Conservation (phyloP, 495 filamentous ascomycete species). For the Aspergillus bertholletiae region DNA sequence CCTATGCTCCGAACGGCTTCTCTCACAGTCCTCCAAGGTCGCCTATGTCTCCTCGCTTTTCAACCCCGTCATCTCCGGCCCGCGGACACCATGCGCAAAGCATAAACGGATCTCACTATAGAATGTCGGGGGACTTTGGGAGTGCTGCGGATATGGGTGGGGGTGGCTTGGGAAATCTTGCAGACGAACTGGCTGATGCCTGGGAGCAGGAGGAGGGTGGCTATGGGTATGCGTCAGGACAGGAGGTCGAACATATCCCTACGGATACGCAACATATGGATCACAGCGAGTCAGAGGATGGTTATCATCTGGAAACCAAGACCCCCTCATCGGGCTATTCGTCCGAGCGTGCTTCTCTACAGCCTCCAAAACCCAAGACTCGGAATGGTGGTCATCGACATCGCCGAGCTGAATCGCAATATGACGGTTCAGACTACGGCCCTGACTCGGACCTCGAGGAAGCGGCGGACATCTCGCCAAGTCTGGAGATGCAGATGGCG, state of each 20-base stretch:
- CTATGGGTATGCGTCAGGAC: conserved; percentile 39
- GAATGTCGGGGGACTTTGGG: conserved; percentile 41
- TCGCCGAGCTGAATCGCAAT: conserved; percentile 46
- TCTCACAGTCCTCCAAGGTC: conserved; percentile 37
- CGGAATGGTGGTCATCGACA: conserved; percentile 32
- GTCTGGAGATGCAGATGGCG: conserved; percentile 70
- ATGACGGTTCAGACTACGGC: conserved; percentile 58
- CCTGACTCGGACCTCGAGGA: conserved; percentile 71
- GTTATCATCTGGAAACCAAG: conserved; percentile 19
- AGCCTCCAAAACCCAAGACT: conserved; percentile 23
- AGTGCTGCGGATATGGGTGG: conserved; percentile 41
- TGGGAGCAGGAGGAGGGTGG: conserved; percentile 60
- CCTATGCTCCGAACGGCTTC: conserved; percentile 32
- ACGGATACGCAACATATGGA: conserved; percentile 31
- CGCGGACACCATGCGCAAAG: conserved; percentile 51
- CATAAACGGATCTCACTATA: conserved; percentile 47
- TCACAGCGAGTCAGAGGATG: conserved; percentile 33
- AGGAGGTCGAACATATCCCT: conserved; percentile 29
- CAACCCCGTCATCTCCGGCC: conserved; percentile 57
- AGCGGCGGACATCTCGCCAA: conserved; percentile 64
- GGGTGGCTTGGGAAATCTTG: conserved; percentile 75
- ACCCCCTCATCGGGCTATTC: conserved; percentile 29
- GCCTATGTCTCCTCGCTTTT: conserved; percentile 47
- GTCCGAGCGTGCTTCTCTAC: conserved; percentile 24
- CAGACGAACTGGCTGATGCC: conserved; percentile 66